phyloP scores from a whole-genome alignment of 1,284 basidiomycete genomes.

The Marasmius fiardii region DNA sequence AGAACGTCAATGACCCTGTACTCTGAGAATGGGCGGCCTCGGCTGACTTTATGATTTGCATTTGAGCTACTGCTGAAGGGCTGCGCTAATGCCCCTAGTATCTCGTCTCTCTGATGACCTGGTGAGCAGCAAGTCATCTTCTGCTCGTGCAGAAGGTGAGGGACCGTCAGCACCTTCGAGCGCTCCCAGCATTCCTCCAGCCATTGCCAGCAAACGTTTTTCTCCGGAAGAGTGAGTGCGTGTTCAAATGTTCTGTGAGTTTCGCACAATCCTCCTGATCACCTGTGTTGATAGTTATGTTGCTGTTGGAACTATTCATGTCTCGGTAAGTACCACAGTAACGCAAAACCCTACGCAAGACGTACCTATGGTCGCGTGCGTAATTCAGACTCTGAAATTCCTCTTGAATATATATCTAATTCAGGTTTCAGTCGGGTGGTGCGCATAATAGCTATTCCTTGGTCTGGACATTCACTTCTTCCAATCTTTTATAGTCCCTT shows the following conservation, averaged over 20 bases:
- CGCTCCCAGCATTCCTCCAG: too few species aligned
- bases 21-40: too few species aligned
- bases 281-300: conserved; percentile 34
- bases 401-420: conserved; percentile 2
- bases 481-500: conserved; percentile 18
- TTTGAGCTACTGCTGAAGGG: too few species aligned
- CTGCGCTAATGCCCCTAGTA: too few species aligned
- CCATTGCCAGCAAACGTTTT: too few species aligned
- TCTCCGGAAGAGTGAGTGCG: neutral
- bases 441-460: neutral
- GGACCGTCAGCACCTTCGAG: too few species aligned
- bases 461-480: neutral
- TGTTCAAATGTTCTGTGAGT: neutral
- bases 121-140: too few species aligned
- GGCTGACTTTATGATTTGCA: too few species aligned
- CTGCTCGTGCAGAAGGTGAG: too few species aligned
- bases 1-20: neutral
- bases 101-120: too few species aligned
- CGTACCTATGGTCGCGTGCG: conserved; percentile 53
- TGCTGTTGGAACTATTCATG: conserved; percentile 41
- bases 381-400: conserved; percentile 11
- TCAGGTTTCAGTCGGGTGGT: conserved; percentile 24
- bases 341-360: conserved; percentile 20
- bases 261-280: neutral
- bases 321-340: conserved; percentile 34